Evolutionary conservation across 345 rosid genomes (phyloP).

Genomic region (Aurinia saxatilis): DNA sequence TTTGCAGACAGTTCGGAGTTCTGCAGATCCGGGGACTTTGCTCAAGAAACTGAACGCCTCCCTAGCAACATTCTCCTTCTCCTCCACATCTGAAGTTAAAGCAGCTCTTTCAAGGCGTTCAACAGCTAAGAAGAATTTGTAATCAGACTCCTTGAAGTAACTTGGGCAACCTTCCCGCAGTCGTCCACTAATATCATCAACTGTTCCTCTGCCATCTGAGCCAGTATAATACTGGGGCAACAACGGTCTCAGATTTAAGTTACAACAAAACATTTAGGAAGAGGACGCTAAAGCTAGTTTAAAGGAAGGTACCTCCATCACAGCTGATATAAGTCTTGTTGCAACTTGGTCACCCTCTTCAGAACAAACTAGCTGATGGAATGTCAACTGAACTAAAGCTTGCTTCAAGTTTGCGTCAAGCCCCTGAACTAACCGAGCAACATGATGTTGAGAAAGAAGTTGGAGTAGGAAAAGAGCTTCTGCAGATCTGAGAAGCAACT

Average conservation of each 20-base stretch:
- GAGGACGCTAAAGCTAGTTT: background rate
- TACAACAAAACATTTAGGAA: constrained; percentile 3
- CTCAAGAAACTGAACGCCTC: constrained; percentile 82
- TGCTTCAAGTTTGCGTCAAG: constrained; percentile 62
- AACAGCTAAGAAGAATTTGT: constrained; percentile 95
- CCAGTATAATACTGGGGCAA: constrained; percentile 83
- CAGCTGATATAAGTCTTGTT: constrained; percentile 72
- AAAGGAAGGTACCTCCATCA: constrained; percentile 70
- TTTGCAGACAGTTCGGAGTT: constrained; percentile 87
- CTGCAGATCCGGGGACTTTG: constrained; percentile 92
- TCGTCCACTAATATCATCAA: constrained; percentile 82
- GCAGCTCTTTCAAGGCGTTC: constrained; percentile 94
- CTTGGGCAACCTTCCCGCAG: constrained; percentile 92
- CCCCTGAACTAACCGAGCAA: constrained; percentile 75
- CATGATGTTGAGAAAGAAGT: constrained; percentile 83
- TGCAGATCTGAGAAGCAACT: constrained; percentile 92
- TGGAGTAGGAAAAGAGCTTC: constrained; percentile 92
- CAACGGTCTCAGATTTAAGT: constrained; percentile 1
- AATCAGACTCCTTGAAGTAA: constrained; percentile 92
- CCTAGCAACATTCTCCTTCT: constrained; percentile 82
- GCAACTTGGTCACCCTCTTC: constrained; percentile 94
- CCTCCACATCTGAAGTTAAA: constrained; percentile 46
- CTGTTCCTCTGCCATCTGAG: constrained; percentile 97
- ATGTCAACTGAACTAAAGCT: constrained; percentile 71
- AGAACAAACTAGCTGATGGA: constrained; percentile 86